These are phyloP conservation scores for Dactylorhiza incarnata DNA, from an alignment of 106 monocot genomes.

Conservation along the genomic window DNA sequence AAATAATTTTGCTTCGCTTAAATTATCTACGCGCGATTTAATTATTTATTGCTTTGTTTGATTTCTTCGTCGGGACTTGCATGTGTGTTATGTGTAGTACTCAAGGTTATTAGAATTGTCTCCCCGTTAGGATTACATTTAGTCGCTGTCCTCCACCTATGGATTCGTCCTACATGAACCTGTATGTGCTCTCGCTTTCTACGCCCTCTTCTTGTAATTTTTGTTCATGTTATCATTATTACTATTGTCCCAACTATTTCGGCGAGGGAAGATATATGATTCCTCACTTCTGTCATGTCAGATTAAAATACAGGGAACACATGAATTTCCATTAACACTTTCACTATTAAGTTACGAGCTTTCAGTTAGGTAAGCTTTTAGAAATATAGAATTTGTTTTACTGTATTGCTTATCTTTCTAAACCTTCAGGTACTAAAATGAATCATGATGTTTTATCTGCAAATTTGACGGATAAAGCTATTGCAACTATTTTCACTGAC, in stretches of 20 bases:
- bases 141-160: no score
- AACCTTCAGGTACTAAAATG: background rate
- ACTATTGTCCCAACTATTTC: background rate
- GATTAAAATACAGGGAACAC: background rate
- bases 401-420: background rate
- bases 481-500: background rate
- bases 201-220: background rate
- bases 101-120: no score
- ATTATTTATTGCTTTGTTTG: no score
- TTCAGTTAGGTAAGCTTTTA: background rate
- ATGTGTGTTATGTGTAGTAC: no score
- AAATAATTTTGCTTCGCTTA: no score
- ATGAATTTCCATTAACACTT: background rate
- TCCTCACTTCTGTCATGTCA: background rate
- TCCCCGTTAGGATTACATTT: no score
- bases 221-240: background rate
- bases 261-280: background rate
- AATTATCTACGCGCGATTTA: no score
- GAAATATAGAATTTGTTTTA: background rate
- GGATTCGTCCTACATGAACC: no score
- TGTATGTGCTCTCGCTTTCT: background rate
- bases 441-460: background rate
- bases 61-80: no score
- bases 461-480: background rate
- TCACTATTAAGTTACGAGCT: background rate